Base-by-base conservation (phyloP, 257 asterid genomes). In the Gynochthodes officinalis region DNA sequence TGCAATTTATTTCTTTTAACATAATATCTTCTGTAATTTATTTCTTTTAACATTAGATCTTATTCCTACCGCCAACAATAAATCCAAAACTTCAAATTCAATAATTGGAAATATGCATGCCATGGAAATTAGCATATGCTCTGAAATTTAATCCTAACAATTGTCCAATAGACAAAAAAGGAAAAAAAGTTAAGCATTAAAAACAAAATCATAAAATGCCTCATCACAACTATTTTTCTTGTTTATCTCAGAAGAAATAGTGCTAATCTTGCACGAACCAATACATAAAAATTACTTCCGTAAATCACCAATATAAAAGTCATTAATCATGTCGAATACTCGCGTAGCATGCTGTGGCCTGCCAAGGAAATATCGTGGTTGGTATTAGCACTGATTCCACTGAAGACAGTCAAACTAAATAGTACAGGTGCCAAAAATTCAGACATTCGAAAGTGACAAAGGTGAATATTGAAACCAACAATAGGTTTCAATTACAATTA, bases 331-430 rank as follows among this genome's bases (percentile, higher is more conserved):
- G 79, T 93, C 98, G 70, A 89, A 90, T 64, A 90, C 95, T 19
- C 96, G 92, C 14, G 98, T 86, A 42, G 92, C 97, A 83, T 93
- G 97, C 77, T 93, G 98, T 52, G 97, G 98, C 86, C 96, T 90
- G 89, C 84, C 76, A 79, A 49, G 55, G 5, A 40, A 53, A 57
- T 12, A 62, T 23, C 25, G 27, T 13, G 52, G 39, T 30, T 35
- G 43, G 14, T 59, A 14, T 77, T 57, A 72, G 80, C 53, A 80
- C 50, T 62, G 27, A 78, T 57, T 67, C 76, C 53, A 80, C 50
- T 62, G 27, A 78, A 67, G 33, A 71, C 21, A 66, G 49, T 27
- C 4, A 46, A 66, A 67, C 63, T 4, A 40, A 64, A 37, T 37
- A 69, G 46, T 63, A 62, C 25, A 55, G 62, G 40, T 25, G 49